These are phyloP conservation scores for Erigeron canadensis DNA, from an alignment of 129 eudicot species.

Conservation along the genomic window DNA sequence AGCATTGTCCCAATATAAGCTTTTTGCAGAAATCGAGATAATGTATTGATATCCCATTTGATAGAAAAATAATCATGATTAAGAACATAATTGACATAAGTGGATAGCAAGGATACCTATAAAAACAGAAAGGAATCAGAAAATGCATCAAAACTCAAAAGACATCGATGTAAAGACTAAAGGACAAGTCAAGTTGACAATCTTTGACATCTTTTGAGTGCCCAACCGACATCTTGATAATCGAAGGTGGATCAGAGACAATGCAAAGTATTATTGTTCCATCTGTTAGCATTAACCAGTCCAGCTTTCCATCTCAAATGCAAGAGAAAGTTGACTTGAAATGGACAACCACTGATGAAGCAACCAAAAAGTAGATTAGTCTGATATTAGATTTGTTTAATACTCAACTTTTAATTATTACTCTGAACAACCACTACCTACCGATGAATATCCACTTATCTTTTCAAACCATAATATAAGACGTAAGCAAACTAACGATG, in stretches of 20 bases:
- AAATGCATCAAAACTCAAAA: conserved; percentile 24
- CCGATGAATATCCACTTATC: conserved; percentile 14
- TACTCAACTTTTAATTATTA: conserved; percentile 30
- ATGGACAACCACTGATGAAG: conserved; percentile 84
- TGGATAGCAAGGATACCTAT: not conserved
- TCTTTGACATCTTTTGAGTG: conserved; percentile 99
- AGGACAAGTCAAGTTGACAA: conserved; percentile 74
- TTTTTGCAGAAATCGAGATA: not conserved
- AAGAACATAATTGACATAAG: conserved; percentile 12
- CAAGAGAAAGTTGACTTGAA: conserved; percentile 67
- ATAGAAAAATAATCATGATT: conserved; percentile 4
- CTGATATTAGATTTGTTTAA: conserved; percentile 57
- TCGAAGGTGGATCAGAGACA: conserved; percentile 70
- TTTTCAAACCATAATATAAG: conserved; percentile 20
- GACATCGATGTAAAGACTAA: conserved; percentile 38
- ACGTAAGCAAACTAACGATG: not conserved
- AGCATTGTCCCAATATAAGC: too few relatives aligned
- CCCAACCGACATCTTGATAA: conserved; percentile 67
- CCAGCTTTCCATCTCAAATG: conserved; percentile 78
- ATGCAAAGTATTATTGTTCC: conserved; percentile 87
- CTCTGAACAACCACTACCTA: not conserved
- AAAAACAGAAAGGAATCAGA: not conserved
- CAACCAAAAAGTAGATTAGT: conserved; percentile 57
- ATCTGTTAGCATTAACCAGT: conserved; percentile 86
- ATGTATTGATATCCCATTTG: too few relatives aligned